Evolutionary conservation across 345 rosid genomes (phyloP).

Genomic region (Schrenkiella parvula): DNA sequence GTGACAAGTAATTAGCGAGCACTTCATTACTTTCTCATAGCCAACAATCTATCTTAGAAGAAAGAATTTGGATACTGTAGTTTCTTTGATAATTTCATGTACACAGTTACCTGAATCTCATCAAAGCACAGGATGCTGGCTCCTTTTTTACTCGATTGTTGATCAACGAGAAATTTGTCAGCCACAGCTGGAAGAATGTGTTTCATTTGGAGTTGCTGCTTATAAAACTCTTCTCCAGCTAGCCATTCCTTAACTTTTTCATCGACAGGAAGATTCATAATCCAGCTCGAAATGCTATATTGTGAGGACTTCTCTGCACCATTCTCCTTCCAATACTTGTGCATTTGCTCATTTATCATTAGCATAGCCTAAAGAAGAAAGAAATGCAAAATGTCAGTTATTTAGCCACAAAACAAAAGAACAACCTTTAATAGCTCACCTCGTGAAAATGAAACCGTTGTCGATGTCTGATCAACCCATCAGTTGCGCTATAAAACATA

Average conservation of each 20-base stretch:
- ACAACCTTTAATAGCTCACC: conserved; percentile 35
- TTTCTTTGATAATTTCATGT: not conserved
- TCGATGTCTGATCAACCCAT: conserved; percentile 63
- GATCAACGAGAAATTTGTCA: conserved; percentile 69
- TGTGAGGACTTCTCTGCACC: conserved; percentile 54
- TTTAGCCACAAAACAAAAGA: not conserved
- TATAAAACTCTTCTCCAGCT: conserved; percentile 84
- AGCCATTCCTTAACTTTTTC: conserved; percentile 82
- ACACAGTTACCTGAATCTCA: conserved; percentile 72
- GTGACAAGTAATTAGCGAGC: not conserved
- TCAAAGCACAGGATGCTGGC: conserved; percentile 90
- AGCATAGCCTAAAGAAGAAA: conserved; percentile 69
- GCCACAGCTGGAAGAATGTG: conserved; percentile 91
- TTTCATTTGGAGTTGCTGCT: conserved; percentile 73
- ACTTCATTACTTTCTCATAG: not conserved
- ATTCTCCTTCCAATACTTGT: conserved; percentile 82
- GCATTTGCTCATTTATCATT: conserved; percentile 83
- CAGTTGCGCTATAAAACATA: conserved; percentile 80
- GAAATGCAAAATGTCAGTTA: not conserved
- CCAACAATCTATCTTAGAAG: not conserved
- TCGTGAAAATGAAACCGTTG: conserved; percentile 83
- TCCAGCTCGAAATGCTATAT: conserved; percentile 69
- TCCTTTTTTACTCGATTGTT: conserved; percentile 53
- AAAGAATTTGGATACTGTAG: not conserved
- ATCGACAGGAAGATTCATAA: conserved; percentile 83